Evolutionary conservation across 2,329 filamentous ascomycete genomes (phyloP).

Genomic region (Ascochyta pisi): DNA sequence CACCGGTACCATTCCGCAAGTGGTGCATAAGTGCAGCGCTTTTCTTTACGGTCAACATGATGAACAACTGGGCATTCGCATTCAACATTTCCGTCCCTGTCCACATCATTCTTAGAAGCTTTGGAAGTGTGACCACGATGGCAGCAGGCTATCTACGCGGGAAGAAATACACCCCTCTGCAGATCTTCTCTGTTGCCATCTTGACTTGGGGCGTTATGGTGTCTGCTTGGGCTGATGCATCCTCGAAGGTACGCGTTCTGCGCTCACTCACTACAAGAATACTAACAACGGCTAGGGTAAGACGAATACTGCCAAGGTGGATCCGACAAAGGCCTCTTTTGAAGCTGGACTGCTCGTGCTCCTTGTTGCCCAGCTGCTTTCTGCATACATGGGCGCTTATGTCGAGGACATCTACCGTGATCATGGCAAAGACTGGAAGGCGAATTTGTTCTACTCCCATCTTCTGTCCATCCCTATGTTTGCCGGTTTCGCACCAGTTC

Average conservation of each 20-base stretch:
- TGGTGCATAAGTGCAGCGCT: conserved; percentile 90
- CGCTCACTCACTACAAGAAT: background rate
- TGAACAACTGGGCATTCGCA: conserved; percentile 98
- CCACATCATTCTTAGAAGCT: conserved; percentile 94
- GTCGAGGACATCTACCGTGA: conserved; percentile 87
- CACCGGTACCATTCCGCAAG: conserved; percentile 80
- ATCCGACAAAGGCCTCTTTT: conserved; percentile 57
- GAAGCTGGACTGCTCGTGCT: conserved; percentile 79
- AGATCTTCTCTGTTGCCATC: conserved; percentile 80
- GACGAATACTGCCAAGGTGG: conserved; percentile 50
- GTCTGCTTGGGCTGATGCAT: conserved; percentile 88
- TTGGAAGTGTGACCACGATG: conserved; percentile 96
- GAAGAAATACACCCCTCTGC: conserved; percentile 80
- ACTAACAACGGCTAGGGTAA: conserved; percentile 49
- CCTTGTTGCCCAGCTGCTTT: conserved; percentile 85
- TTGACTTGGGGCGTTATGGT: conserved; percentile 86
- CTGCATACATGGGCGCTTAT: conserved; percentile 93
- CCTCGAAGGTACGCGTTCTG: conserved; percentile 70
- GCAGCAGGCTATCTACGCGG: conserved; percentile 85
- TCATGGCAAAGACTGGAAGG: conserved; percentile 90
- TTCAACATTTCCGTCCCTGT: conserved; percentile 96
- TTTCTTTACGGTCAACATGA: conserved; percentile 91
- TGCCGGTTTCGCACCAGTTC: conserved; percentile 70
- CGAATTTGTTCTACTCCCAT: conserved; percentile 94
- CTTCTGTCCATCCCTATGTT: conserved; percentile 79